Base-by-base conservation (phyloP, 345 rosid genomes). In the Capsella bursapastoris region DNA sequence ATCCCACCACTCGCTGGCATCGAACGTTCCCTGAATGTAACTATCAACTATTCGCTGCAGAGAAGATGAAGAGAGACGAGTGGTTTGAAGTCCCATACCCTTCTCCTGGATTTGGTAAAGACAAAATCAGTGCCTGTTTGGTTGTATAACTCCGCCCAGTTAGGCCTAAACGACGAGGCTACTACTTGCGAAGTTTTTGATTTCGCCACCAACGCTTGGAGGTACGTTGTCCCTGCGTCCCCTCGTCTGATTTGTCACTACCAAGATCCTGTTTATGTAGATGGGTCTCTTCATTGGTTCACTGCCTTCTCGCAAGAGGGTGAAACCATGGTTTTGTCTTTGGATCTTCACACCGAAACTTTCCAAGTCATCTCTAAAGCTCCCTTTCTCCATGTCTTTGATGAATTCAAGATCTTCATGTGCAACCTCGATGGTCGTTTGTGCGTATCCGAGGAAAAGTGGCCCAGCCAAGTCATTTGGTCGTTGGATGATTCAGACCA, bases 91-190 rank as follows among this genome's bases (percentile, higher is more conserved):
- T 27, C 14, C 38, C 34, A 52, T 27, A 9, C 16, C 64, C 3
- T 67, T 25, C 27, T 22, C 60, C 18, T 50, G 75, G 75, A 60
- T 61, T 61, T 6, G 68, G 68, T 12, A 60, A 71, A 71, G 75
- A 71, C 75, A 60, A 35, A 15, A 37, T 7, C 59, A 60, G 5
- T 2, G 67, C 12, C 38, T 0, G 75, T 50, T 38, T 71, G 59
- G 60, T 50, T 71, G 5, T 71, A 71, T 22, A 61, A 71, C 8
- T 38, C 68, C 8, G 1, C 14, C 12, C 34, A 52, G 8, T 27
- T 52, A 12, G n/a, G 15, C 31, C 56, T 51, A 9, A 51, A 51
- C 29, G 31, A 51, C 31, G 10, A 51, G 1, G 0, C 56, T 51
- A 51, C 31, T 51, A 51, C 55, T 22, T 22, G 56, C 22, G 14